Percentiles rank a stretch among this genome's conserved stretches.
Conservation (phyloP, 208 protist species). For the Trypanosoma melophagium region DNA sequence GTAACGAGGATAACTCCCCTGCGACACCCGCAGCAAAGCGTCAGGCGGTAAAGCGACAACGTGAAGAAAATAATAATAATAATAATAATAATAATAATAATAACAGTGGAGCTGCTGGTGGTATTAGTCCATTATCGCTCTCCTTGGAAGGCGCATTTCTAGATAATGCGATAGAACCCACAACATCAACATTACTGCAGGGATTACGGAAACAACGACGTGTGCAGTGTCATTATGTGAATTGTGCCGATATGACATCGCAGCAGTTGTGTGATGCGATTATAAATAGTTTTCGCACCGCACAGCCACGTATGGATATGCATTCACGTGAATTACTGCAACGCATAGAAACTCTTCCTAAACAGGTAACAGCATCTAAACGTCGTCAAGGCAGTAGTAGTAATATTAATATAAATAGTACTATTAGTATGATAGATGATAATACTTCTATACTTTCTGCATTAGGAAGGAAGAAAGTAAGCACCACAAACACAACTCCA, state of each 20-base stretch:
- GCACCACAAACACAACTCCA: constrained; percentile 1
- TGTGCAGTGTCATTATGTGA: constrained; percentile 76
- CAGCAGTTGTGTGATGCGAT: constrained; percentile 48
- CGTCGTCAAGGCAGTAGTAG: neutral
- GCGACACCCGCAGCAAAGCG: neutral
- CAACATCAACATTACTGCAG: neutral
- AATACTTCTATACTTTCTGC: no score
- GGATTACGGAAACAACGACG: constrained; percentile 12
- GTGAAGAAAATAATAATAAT: neutral
- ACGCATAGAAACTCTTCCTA: constrained; percentile 29
- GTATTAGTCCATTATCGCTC: neutral
- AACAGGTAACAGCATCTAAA: neutral
- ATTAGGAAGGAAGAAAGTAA: no score
- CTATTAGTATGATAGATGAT: no score
- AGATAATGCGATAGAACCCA: neutral
- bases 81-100: neutral
- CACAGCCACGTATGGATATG: constrained; percentile 36
- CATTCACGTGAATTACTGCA: constrained; percentile 36
- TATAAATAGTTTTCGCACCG: constrained; percentile 36
- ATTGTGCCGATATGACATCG: constrained; percentile 71
- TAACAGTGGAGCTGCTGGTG: neutral
- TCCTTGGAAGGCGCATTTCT: neutral
- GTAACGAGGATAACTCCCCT: no score
- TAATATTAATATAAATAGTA: constrained; percentile 1
- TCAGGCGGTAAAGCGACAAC: neutral